phyloP scores from a whole-genome alignment of 805 yeast genomes.

The Wickerhamiella alocasiicola region DNA sequence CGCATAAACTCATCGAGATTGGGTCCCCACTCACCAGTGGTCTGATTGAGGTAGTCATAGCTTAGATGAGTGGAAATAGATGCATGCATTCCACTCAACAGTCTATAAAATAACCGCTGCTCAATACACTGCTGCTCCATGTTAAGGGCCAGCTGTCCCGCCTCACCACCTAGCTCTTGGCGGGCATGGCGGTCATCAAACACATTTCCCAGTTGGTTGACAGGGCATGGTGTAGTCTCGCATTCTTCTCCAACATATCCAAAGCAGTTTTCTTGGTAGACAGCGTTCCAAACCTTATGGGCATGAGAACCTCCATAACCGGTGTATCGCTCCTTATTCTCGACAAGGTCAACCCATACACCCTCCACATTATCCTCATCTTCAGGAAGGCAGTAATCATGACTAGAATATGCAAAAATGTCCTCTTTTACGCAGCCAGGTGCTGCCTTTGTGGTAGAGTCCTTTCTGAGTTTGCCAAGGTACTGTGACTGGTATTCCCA shows the following conservation, averaged over 20 bases:
- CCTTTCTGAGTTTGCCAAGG: constrained; percentile 40
- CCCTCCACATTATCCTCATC: constrained; percentile 30
- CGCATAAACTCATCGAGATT: constrained; percentile 70
- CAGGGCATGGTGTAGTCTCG: background rate
- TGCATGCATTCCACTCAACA: constrained; percentile 89
- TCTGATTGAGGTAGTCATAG: constrained; percentile 61
- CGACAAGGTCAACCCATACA: constrained; percentile 72
- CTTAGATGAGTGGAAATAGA: constrained; percentile 88
- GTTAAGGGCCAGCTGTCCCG: constrained; percentile 25
- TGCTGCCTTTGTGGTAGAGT: constrained; percentile 24
- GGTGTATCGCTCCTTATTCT: constrained; percentile 91
- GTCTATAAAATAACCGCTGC: constrained; percentile 74
- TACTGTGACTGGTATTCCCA: constrained; percentile 51
- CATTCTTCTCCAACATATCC: constrained; percentile 29
- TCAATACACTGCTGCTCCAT: constrained; percentile 58
- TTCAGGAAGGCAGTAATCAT: constrained; percentile 32
- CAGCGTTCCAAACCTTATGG: constrained; percentile 82
- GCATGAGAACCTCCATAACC: constrained; percentile 94
- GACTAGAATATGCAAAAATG: constrained; percentile 14
- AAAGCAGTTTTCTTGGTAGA: constrained; percentile 86
- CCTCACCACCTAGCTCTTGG: constrained; percentile 22
- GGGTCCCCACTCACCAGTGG: constrained; percentile 73
- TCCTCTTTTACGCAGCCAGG: constrained; percentile 16
- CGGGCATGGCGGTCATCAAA: constrained; percentile 19
- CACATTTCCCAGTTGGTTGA: constrained; percentile 12